These are phyloP conservation scores for Setaria italica DNA, from an alignment of 202 grass and related monocot species.

Conservation along the genomic window DNA sequence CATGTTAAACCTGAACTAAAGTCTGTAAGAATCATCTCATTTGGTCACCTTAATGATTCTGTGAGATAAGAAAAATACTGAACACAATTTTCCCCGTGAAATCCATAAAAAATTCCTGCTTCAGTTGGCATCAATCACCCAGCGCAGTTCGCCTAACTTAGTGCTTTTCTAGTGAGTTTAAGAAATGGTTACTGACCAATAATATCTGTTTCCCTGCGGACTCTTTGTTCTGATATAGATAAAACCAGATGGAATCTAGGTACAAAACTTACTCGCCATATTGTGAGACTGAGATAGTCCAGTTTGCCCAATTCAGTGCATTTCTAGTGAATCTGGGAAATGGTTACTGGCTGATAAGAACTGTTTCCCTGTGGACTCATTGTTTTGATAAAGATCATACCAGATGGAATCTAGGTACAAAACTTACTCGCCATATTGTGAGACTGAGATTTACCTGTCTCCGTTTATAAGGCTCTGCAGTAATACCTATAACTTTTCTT, in stretches of 20 bases:
- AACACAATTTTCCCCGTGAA: background rate
- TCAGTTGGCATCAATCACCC: background rate
- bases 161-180: background rate
- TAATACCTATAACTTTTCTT: background rate
- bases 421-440: background rate
- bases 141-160: background rate
- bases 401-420: slow-evolving; percentile 11
- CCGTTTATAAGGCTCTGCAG: background rate
- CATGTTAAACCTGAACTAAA: background rate
- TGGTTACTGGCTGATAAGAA: background rate
- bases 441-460: background rate
- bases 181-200: background rate
- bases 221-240: slow-evolving; percentile 1
- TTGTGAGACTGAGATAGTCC: background rate
- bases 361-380: background rate
- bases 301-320: background rate
- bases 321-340: background rate
- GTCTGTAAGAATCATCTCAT: background rate
- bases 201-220: background rate
- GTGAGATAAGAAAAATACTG: background rate
- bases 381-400: slow-evolving; percentile 19
- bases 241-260: slow-evolving; percentile 9
- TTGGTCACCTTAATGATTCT: background rate
- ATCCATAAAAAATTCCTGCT: background rate
- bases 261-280: background rate